These are phyloP conservation scores for Parietichytrium sp. DNA, from an alignment of 108 stramenopile species.

Conservation along the genomic window DNA sequence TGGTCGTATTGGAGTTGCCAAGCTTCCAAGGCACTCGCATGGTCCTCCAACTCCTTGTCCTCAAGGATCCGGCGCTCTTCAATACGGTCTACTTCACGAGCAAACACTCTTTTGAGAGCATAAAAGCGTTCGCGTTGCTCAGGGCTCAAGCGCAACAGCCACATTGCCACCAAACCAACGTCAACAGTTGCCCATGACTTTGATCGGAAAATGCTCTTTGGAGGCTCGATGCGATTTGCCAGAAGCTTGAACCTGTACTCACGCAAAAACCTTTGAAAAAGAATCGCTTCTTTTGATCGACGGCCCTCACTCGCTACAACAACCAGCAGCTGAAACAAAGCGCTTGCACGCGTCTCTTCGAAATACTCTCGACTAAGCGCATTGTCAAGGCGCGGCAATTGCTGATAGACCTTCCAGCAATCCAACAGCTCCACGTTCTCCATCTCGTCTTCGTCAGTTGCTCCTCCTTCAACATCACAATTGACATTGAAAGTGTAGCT, in stretches of 20 bases:
- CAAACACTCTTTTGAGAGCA: background rate
- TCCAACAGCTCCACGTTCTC: slow-evolving; percentile 21
- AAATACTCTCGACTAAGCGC: background rate
- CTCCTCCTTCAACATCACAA: background rate
- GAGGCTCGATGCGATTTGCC: slow-evolving; percentile 7
- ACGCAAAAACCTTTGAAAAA: slow-evolving; percentile 32
- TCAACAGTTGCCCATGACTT: slow-evolving; percentile 4
- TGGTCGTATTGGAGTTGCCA: background rate
- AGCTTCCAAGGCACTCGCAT: background rate
- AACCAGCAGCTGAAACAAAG: background rate
- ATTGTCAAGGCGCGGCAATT: background rate
- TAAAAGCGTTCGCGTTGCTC: slow-evolving; percentile 33
- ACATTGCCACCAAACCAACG: background rate
- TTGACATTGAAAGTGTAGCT: slow-evolving; percentile 23
- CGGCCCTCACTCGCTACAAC: slow-evolving; percentile 14
- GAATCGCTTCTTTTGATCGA: background rate
- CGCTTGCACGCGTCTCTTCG: background rate
- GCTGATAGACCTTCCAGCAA: background rate
- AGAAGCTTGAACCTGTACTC: slow-evolving; percentile 1
- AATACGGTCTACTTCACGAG: background rate
- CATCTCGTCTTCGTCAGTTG: background rate
- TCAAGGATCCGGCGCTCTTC: background rate
- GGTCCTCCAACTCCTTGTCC: background rate
- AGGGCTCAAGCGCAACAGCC: background rate
- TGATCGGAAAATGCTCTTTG: background rate